A percentile compares a stretch with the other conserved stretches of the same genome.
Evolutionary conservation across 208 protist species (phyloP).

Genomic region (Strigomonas culicis): DNA sequence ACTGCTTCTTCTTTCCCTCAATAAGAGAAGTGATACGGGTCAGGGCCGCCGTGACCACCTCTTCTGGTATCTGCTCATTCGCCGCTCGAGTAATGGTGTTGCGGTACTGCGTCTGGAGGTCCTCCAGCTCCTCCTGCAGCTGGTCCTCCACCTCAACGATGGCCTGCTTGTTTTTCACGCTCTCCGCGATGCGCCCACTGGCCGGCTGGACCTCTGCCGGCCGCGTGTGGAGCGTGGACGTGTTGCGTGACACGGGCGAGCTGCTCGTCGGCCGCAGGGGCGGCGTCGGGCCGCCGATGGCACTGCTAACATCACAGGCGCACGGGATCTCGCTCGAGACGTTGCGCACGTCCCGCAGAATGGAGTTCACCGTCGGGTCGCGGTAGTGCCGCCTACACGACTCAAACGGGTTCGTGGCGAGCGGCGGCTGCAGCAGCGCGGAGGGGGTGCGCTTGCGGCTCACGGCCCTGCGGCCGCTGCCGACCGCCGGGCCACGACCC

Average conservation of each 20-base stretch:
- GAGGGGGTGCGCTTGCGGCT: not conserved
- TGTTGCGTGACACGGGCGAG: conserved; percentile 3
- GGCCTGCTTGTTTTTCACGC: conserved; percentile 4
- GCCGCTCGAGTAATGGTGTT: conserved; percentile 49
- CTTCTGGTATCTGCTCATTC: conserved; percentile 41
- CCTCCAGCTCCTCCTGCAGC: conserved; percentile 60
- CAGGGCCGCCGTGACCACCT: conserved; percentile 52
- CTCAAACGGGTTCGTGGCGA: not conserved
- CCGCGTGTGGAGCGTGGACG: conserved; percentile 6
- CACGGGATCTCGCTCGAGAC: conserved; percentile 26
- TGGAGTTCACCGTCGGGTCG: conserved; percentile 84
- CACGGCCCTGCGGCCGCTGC: not conserved
- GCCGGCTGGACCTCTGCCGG: not conserved
- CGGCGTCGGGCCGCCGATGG: not conserved
- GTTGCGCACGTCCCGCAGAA: conserved; percentile 71
- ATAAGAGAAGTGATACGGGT: conserved; percentile 56
- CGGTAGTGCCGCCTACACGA: conserved; percentile 29
- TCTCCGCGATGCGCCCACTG: no score
- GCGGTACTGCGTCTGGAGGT: conserved; percentile 71
- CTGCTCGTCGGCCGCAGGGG: not conserved
- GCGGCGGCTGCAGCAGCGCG: not conserved
- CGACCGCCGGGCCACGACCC: not conserved
- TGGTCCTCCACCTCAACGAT: conserved; percentile 60
- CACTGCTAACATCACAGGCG: not conserved
- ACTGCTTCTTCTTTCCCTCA: conserved; percentile 78